phyloP scores from a whole-genome alignment of 768 basidiomycete species.

The Galerina marginata region DNA sequence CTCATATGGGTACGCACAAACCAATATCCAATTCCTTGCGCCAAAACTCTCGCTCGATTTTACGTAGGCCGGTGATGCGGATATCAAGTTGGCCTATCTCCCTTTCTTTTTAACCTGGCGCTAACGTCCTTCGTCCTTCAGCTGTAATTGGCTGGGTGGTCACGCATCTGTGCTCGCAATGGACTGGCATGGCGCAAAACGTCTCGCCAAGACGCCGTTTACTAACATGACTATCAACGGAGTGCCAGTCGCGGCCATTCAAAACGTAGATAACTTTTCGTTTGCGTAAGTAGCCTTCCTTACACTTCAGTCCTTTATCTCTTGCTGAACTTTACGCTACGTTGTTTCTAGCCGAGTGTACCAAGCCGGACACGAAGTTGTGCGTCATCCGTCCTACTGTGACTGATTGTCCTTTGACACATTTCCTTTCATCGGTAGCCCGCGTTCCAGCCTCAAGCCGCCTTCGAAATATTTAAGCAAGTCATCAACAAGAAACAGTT shows the following conservation, averaged over 20 bases:
- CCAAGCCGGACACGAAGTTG: slow-evolving; percentile 66
- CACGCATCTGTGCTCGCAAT: slow-evolving; percentile 48
- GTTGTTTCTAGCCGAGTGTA: slow-evolving; percentile 52
- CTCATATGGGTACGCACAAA: slow-evolving; percentile 48
- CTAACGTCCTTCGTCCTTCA: slow-evolving; percentile 13
- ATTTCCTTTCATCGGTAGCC: slow-evolving; percentile 40
- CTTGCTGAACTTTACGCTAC: background rate
- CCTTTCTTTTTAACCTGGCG: background rate
- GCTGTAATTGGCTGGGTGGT: slow-evolving; percentile 55
- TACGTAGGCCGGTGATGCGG: slow-evolving; percentile 50
- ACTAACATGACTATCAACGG: slow-evolving; percentile 64
- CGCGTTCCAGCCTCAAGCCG: slow-evolving; percentile 63
- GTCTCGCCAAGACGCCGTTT: slow-evolving; percentile 41
- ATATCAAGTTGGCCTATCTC: slow-evolving; percentile 49
- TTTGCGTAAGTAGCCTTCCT: slow-evolving; percentile 57
- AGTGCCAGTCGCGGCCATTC: slow-evolving; percentile 57
- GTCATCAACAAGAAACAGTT: slow-evolving; percentile 54
- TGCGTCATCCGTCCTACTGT: slow-evolving; percentile 35
- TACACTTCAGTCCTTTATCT: background rate
- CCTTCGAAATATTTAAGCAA: slow-evolving; percentile 65
- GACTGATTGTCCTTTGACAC: background rate
- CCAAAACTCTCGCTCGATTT: slow-evolving; percentile 11
- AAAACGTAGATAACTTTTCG: slow-evolving; percentile 69
- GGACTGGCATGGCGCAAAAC: slow-evolving; percentile 51
- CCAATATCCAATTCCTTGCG: slow-evolving; percentile 19